Conservation (phyloP, 345 rosid species). For the Brassica nigra region DNA sequence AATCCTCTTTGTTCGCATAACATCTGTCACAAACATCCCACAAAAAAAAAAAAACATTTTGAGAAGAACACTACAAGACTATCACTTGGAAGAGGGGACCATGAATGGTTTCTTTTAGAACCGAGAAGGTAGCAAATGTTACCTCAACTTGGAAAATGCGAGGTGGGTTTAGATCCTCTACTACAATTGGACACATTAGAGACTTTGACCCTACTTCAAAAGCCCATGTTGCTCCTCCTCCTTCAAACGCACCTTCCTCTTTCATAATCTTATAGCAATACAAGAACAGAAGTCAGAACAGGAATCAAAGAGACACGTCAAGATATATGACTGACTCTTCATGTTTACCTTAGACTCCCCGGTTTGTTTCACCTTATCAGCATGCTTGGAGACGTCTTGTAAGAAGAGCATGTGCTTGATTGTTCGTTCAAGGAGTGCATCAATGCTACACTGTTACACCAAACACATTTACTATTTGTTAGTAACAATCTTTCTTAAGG, state of each 20-base stretch:
- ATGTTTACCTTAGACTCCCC: constrained; percentile 76
- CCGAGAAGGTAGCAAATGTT: neutral
- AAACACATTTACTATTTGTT: neutral
- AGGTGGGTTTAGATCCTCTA: constrained; percentile 89
- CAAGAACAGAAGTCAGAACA: neutral
- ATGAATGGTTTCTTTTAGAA: no score
- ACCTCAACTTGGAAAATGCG: constrained; percentile 97
- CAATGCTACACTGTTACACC: constrained; percentile 91
- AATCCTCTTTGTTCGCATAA: constrained; percentile 92
- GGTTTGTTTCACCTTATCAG: constrained; percentile 82
- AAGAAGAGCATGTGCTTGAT: constrained; percentile 99
- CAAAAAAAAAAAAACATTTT: neutral
- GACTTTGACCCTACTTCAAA: constrained; percentile 93
- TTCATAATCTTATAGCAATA: constrained; percentile 51
- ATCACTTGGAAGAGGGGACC: neutral
- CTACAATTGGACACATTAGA: constrained; percentile 85
- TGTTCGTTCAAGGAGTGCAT: constrained; percentile 89
- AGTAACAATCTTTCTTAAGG: neutral
- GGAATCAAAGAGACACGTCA: neutral
- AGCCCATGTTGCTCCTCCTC: constrained; percentile 99
- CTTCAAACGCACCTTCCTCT: constrained; percentile 53
- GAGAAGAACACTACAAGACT: neutral
- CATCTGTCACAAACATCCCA: constrained; percentile 52
- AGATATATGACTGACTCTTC: no score
- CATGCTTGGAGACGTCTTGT: constrained; percentile 91